Base-by-base conservation (phyloP, 768 basidiomycete species). In the Sistotremastrum suecicum region DNA sequence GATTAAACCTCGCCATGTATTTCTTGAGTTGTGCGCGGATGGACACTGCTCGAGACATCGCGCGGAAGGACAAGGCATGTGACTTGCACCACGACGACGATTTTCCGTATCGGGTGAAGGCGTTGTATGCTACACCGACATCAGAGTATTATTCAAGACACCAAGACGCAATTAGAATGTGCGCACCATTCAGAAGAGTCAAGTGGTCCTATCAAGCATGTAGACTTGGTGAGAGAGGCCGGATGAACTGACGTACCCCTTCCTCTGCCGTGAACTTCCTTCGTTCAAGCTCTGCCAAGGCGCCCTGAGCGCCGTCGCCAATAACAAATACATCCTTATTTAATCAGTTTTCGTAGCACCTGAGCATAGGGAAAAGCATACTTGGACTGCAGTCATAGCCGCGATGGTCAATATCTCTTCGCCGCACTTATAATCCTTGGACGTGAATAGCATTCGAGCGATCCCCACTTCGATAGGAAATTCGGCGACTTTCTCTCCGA, bases 191-290 rank as follows among this genome's bases (percentile, higher is more conserved):
- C 32, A 99, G 61, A 3, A 95, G 65, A 3, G 95, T 97, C 20
- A 98, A 66, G 59, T 99, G 95, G 58, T 99, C 95, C 90, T 94
- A 3, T 34, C 10, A 40, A 34, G 20, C 20, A 10, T 6, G 47
- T 48, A 54, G 48, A 47, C 42, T 34, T 42, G 49, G 43, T 39
- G 28, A 44, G 43, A 41, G 33, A 46, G 34, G 40, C 5, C 30
- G 8, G 11, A 43, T 10, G 12, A 45, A n/a, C 37, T 29, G 5
- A 65, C 74, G 56, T 49, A 90, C 90, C 56, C 95, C 95, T 75
- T 99, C 95, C 62, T 98, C 92, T 0, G 92, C 90, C 0, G 90
- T 98, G 55, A 98, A 98, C 59, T 98, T 98, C 47, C 95, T 67
- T 43, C 90, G 71, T 61, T 98, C 92, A 9, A 98, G 66, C 61